These are phyloP conservation scores for Rhodotorula diobovata DNA, from an alignment of 768 basidiomycete genomes.

Conservation along the genomic window DNA sequence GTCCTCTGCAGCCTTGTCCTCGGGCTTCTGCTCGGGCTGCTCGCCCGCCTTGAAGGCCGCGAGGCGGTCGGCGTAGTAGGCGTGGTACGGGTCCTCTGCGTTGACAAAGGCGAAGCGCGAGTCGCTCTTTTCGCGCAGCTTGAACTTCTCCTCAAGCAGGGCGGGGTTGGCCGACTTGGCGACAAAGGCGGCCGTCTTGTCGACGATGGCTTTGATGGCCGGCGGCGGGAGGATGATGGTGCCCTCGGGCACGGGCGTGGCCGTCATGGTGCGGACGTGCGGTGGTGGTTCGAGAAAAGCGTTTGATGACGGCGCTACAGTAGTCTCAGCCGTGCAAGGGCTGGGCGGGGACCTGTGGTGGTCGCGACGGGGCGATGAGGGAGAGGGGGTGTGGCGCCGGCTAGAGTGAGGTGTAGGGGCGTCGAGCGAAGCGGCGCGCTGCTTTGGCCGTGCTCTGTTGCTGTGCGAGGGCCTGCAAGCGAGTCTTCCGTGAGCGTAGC, in stretches of 20 bases:
- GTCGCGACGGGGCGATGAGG: no score
- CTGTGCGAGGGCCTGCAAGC: no score
- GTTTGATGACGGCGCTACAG: background rate
- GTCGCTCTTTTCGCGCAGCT: conserved; percentile 91
- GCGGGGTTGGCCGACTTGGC: conserved; percentile 76
- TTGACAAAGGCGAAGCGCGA: conserved; percentile 99
- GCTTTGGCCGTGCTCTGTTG: no score
- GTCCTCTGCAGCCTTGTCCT: conserved; percentile 13
- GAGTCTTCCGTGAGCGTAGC: no score
- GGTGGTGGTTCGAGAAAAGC: background rate
- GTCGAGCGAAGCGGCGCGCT: no score
- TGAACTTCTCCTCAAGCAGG: conserved; percentile 91
- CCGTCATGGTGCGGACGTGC: background rate
- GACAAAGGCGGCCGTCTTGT: conserved; percentile 85
- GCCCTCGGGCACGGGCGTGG: background rate
- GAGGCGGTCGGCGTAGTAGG: conserved; percentile 90
- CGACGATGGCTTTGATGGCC: conserved; percentile 96
- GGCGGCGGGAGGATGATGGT: conserved; percentile 83
- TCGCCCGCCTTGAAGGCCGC: conserved; percentile 70
- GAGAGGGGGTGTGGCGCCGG: no score
- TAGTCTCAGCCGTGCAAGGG: no score
- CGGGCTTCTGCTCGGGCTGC: conserved; percentile 43
- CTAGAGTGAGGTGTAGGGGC: no score
- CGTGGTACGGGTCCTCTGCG: conserved; percentile 94
- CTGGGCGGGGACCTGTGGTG: no score